Conservation (phyloP, 805 yeast genomes). For the Metschnikowia chrysomelidarum region DNA sequence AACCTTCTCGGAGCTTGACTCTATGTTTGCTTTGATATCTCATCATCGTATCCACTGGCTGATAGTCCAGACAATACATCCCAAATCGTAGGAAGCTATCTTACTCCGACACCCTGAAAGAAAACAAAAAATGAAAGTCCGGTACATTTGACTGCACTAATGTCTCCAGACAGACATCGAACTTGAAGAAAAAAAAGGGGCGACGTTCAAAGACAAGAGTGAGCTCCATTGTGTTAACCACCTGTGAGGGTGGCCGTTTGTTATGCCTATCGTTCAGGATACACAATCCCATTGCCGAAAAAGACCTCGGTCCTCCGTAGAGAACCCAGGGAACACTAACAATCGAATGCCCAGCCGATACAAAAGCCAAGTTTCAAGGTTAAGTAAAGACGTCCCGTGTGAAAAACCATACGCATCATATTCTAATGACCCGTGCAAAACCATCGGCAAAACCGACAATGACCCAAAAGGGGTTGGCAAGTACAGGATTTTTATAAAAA, state of each 20-base stretch:
- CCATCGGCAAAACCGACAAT: slow-evolving; percentile 12
- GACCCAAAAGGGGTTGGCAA: slow-evolving; percentile 17
- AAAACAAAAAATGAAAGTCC: slow-evolving; percentile 37
- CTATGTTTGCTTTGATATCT: slow-evolving; percentile 76
- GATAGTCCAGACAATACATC: slow-evolving; percentile 10
- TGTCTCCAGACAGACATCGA: slow-evolving; percentile 30
- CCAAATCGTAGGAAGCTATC: slow-evolving; percentile 8
- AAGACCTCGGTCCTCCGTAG: slow-evolving; percentile 15
- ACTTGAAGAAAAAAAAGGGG: slow-evolving; percentile 14
- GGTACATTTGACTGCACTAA: slow-evolving; percentile 69
- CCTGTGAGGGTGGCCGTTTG: slow-evolving; percentile 50
- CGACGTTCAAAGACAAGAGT: slow-evolving; percentile 69
- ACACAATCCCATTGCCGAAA: slow-evolving; percentile 62
- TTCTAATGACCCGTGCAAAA: slow-evolving; percentile 1
- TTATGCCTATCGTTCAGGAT: slow-evolving; percentile 73
- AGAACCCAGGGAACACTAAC: slow-evolving; percentile 15
- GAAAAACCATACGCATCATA: not conserved
- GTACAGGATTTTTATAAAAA: slow-evolving; percentile 3
- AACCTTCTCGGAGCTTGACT: slow-evolving; percentile 82
- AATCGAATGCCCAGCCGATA: not conserved
- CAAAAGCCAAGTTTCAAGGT: slow-evolving; percentile 1
- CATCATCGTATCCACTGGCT: slow-evolving; percentile 51
- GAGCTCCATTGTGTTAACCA: slow-evolving; percentile 82
- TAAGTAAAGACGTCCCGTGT: not conserved
- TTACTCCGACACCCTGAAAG: slow-evolving; percentile 19